Conservation (phyloP, 345 rosid species). For the Microthlaspi erraticum region DNA sequence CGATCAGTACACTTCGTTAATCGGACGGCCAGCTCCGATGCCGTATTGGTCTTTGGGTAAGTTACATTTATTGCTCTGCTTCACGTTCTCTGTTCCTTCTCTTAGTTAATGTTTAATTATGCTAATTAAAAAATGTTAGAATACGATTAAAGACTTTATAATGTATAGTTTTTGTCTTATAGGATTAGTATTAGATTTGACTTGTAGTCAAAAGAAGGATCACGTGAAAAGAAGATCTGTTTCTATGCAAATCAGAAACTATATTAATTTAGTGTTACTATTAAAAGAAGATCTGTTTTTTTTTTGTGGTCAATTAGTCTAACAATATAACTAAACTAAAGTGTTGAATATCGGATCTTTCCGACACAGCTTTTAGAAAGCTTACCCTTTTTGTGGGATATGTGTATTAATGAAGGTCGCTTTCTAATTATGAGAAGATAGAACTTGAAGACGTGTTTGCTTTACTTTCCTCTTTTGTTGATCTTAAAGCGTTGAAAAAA, state of each 20-base stretch:
- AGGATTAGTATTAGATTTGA: conserved; percentile 18
- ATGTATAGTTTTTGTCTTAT: background rate
- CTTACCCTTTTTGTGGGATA: conserved; percentile 3
- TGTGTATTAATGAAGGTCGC: background rate
- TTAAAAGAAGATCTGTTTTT: conserved; percentile 5
- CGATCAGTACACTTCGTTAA: conserved; percentile 78
- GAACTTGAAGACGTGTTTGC: conserved; percentile 7
- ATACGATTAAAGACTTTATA: background rate
- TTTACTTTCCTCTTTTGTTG: conserved; percentile 35
- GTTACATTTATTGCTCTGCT: conserved; percentile 16
- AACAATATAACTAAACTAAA: too few relatives aligned
- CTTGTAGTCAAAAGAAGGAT: conserved; percentile 10
- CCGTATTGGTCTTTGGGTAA: conserved; percentile 98
- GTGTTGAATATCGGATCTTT: background rate
- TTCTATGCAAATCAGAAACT: background rate
- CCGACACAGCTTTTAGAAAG: conserved; percentile 39
- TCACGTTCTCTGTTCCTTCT: background rate
- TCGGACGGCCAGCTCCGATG: conserved; percentile 99
- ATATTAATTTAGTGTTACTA: conserved; percentile 10
- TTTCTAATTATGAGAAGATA: conserved; percentile 34
- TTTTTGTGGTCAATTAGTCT: too few relatives aligned
- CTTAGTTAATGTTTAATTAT: background rate
- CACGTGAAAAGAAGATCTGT: conserved; percentile 32
- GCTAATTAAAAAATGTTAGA: background rate
- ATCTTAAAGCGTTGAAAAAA: background rate